Evolutionary conservation across 441 rosid genomes (phyloP), one percentile per base, ranked within the genome.

Genomic region (Pelargonium fulgidum): DNA sequence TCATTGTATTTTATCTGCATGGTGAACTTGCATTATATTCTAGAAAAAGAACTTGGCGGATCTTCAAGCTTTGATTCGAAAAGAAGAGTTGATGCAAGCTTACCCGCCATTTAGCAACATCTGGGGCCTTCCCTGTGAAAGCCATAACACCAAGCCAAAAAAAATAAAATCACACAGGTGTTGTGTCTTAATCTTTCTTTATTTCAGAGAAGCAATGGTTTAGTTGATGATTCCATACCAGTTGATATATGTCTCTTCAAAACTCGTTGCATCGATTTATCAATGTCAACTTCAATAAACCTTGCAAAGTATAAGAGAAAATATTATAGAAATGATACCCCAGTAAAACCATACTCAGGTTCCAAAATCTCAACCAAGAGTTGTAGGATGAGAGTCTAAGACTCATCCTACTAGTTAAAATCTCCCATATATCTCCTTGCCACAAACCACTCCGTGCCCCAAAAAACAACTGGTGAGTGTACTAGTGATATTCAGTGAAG

Each of bases 61-160:
- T n/a, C 8, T 66, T 2, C 4, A 41, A 58, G 65, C 7, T 24
- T 1, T 5, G 17, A 65, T 1, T 7, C 8, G 12, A 0, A 56
- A 44, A 59, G 26, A 26, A 48, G 64, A 1, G 20, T 36, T 36
- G n/a, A 5, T 1, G 19, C 9, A 22, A 64, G 26, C 82, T 79
- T 87, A 87, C 96, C 91, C 92, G 81, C 93, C 93, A 84, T 78
- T 86, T 81, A 61, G 98, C 97, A 74, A 85, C 75, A 66, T 93
- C 89, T 0, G 83, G 86, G 2, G 90, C 72, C 79, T 87, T 93
- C 72, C 98, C 98, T 93, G 80, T 20, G 5, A 62, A 13, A 20
- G 7, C 16, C 56, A 50, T 50, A 50, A 50, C 56, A 50, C 56
- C 7, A 50, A 50, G 56, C 33, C 33, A 50, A n/a, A 16, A n/a